Base-by-base conservation (phyloP, 768 basidiomycete species). In the Podaxis rugospora region DNA sequence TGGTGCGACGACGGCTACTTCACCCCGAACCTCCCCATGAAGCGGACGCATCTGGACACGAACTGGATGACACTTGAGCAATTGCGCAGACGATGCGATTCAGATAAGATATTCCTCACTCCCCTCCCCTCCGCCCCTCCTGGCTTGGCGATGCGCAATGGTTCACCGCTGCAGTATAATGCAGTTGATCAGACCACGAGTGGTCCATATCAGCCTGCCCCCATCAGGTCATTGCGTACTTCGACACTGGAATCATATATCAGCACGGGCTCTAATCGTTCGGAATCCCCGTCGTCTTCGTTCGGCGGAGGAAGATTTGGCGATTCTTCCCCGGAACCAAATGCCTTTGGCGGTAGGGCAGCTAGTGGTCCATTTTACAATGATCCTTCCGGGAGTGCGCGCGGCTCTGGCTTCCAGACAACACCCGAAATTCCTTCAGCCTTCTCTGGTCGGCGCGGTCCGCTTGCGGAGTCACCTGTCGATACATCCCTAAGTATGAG, bases 1-100 rank as follows among this genome's bases (percentile, higher is more conserved):
- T 97, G 95, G 95, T 88, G 87, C 69, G 86, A 92, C 54, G 90
- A 90, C 67, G 90, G 92, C 14, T 98, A 95, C 74, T 98, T 98
- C 68, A 78, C 84, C 7, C 77, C 86, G 27, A 88, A 92, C 63
- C 80, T 98, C 25, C 85, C 91, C 36, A 88, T 95, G 85, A 92
- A 89, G 70, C 86, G 94, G 50, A 84, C 83, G n/a, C 79, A 83
- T 63, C 64, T 89, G 55, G 91, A 93, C 69, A 66, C 68, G 11
- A 82, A 86, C 11, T 93, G 88, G 88, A 81, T 76, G 54, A 76
- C 87, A 51, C 84, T 92, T 6, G 83, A 80, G 56, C 83, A 82
- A 51, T 76, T 90, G 55, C 75, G 80, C 63, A 77, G 77, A 59
- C 80, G 80, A 44, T 78, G 84, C 51, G 68, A 78, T 66, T 74